Evolutionary conservation across 495 filamentous ascomycete genomes (phyloP), one percentile per base, ranked within the genome.

Genomic region (Hypoxylon rickii): DNA sequence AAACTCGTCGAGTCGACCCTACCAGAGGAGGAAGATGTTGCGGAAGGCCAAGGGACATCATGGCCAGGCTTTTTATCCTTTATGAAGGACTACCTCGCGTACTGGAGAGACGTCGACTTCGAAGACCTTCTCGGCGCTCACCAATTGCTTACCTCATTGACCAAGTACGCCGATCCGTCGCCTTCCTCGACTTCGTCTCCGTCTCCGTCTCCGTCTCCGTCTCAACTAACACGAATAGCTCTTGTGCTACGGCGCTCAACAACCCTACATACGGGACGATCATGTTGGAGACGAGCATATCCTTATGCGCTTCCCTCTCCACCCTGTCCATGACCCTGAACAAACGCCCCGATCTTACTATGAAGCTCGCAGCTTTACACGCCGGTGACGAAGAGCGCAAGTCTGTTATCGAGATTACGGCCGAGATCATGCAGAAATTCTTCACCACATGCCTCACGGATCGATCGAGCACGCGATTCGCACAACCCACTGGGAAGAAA

Each of bases 401-500:
- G 53, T 92, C 89, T 3, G 76, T 96, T 51, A 89, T 92, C 7
- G 92, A 95, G 67, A 76, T 85, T 18, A 88, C 90, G 1, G 90
- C 90, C 13, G 92, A 96, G 58, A 84, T 90, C 37, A 86, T 97
- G 47, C 87, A 92, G 39, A 87, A 90, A 56, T 89, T 92, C 3
- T 96, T 97, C 66, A 95, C 89, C 36, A 90, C 90, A 31, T 96
- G 93, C 60, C 77, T 96, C 32, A 90, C 85, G 3, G 92, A 97
- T 63, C 84, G 91, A 17, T 87, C 83, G 7, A 82, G 83, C 26
- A 81, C 79, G 22, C 67, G 81, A 8, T 74, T 71, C 52, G 75
- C 74, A 3, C 80, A 81, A 60, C 88, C 89, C 5, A 84, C 89
- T 53, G 90, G 92, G 32, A 95, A 91, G 69, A 89, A 93, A 59